Percentiles rank a stretch among this genome's conserved stretches.
Conservation (phyloP, 1,284 basidiomycete species). For the Ganoderma boninense region DNA sequence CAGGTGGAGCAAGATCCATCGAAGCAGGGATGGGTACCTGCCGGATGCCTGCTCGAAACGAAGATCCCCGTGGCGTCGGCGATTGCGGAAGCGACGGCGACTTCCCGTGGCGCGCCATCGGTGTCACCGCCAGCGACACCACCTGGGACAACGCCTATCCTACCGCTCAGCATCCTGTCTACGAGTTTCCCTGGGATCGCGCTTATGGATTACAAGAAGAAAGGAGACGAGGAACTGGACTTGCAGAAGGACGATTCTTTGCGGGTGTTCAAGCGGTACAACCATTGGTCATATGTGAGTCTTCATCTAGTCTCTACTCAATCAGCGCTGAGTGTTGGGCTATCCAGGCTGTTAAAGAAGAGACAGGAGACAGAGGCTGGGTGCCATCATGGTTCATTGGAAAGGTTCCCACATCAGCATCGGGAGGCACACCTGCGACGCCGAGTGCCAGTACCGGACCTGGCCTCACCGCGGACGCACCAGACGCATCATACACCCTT, state of each 20-base stretch:
- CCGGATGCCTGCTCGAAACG: slow-evolving; percentile 95
- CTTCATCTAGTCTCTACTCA: slow-evolving; percentile 3
- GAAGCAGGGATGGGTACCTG: slow-evolving; percentile 90
- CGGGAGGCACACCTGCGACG: slow-evolving; percentile 61
- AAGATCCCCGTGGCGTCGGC: slow-evolving; percentile 81
- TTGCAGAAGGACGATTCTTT: slow-evolving; percentile 87
- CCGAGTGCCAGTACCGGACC: slow-evolving; percentile 54
- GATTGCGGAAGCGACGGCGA: slow-evolving; percentile 76
- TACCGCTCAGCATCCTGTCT: slow-evolving; percentile 89
- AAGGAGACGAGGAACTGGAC: slow-evolving; percentile 89
- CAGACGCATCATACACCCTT: slow-evolving; percentile 29
- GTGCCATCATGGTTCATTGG: slow-evolving; percentile 89
- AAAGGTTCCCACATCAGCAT: slow-evolving; percentile 62
- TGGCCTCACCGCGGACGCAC: slow-evolving; percentile 34
- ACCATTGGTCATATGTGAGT: slow-evolving; percentile 92
- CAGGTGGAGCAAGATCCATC: slow-evolving; percentile 77
- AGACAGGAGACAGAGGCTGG: slow-evolving; percentile 90
- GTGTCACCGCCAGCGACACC: slow-evolving; percentile 52
- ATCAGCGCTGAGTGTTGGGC: slow-evolving; percentile 23
- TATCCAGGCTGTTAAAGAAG: slow-evolving; percentile 84
- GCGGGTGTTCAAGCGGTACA: slow-evolving; percentile 96
- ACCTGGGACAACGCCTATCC: slow-evolving; percentile 72
- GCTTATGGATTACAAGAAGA: slow-evolving; percentile 94
- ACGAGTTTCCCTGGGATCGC: slow-evolving; percentile 95
- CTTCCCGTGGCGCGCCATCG: slow-evolving; percentile 48